A percentile compares a stretch with the other conserved stretches of the same genome.
phyloP scores from a whole-genome alignment of 1,139 yeast species.

The Zhuliangozyma parablackwelliae region DNA sequence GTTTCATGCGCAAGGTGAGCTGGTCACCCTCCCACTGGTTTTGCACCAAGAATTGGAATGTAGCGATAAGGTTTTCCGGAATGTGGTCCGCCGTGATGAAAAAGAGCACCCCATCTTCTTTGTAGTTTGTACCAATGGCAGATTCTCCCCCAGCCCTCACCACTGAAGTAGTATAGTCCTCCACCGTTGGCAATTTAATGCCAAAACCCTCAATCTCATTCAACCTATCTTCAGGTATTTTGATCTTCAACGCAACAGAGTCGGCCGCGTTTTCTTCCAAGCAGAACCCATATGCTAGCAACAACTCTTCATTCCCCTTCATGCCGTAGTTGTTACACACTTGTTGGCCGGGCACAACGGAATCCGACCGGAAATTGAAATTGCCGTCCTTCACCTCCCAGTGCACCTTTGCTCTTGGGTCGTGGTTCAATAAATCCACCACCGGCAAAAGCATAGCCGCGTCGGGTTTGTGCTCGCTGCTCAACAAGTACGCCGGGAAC shows the following conservation, averaged over 20 bases:
- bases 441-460: conserved; percentile 74
- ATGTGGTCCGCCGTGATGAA: conserved; percentile 34
- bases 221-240: conserved; percentile 35
- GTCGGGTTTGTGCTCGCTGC: conserved; percentile 23
- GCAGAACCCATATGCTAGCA: conserved; percentile 67
- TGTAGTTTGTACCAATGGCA: conserved; percentile 9
- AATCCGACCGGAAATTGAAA: conserved; percentile 30
- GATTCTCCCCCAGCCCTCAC: conserved; percentile 12
- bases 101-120: conserved; percentile 41
- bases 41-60: conserved; percentile 51
- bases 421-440: conserved; percentile 74
- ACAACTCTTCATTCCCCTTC: conserved; percentile 75
- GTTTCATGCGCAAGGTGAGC: conserved; percentile 47
- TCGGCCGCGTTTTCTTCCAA: conserved; percentile 60
- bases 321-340: conserved; percentile 80
- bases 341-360: conserved; percentile 35
- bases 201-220: conserved; percentile 34
- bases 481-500: conserved; percentile 58
- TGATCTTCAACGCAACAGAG: conserved; percentile 53
- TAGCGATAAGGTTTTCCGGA: conserved; percentile 43
- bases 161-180: conserved; percentile 46
- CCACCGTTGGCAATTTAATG: conserved; percentile 41
- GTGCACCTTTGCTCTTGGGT: conserved; percentile 53
- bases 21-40: conserved; percentile 33
- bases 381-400: conserved; percentile 44